phyloP scores from a whole-genome alignment of 495 filamentous ascomycete genomes.

The Tricharina praecox region DNA sequence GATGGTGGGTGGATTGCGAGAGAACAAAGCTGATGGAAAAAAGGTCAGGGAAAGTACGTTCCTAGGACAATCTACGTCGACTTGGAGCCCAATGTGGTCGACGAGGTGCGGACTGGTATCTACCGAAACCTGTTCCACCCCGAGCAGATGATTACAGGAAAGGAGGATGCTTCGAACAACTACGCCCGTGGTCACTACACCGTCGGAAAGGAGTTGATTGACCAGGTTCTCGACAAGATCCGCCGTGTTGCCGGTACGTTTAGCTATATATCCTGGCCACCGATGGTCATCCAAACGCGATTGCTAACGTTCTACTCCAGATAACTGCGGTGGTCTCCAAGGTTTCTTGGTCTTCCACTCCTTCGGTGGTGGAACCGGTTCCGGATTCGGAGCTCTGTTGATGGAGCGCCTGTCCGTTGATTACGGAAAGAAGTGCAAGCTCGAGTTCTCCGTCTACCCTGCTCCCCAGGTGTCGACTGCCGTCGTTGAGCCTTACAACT shows the following conservation, averaged over 20 bases:
- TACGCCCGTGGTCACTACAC: slow-evolving; percentile 92
- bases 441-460: slow-evolving; percentile 82
- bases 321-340: slow-evolving; percentile 81
- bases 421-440: slow-evolving; percentile 89
- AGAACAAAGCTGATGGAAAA: not conserved
- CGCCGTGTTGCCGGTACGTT: slow-evolving; percentile 60
- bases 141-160: slow-evolving; percentile 97
- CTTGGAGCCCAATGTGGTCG: slow-evolving; percentile 98
- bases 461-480: slow-evolving; percentile 71
- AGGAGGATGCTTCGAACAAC: slow-evolving; percentile 99
- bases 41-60: slow-evolving; percentile 96
- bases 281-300: too few relatives aligned
- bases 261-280: too few relatives aligned
- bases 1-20: too few relatives aligned
- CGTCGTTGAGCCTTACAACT: slow-evolving; percentile 88
- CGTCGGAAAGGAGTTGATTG: slow-evolving; percentile 78
- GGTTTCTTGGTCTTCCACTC: slow-evolving; percentile 91
- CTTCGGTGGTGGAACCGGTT: slow-evolving; percentile 82
- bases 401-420: slow-evolving; percentile 76
- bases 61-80: slow-evolving; percentile 98
- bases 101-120: slow-evolving; percentile 94
- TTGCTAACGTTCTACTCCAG: slow-evolving; percentile 33
- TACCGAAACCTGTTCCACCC: slow-evolving; percentile 96
- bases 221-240: slow-evolving; percentile 67
- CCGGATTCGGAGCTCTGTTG: slow-evolving; percentile 73